Conservation (phyloP, 2,329 filamentous ascomycete genomes). For the Cytospora piceae region DNA sequence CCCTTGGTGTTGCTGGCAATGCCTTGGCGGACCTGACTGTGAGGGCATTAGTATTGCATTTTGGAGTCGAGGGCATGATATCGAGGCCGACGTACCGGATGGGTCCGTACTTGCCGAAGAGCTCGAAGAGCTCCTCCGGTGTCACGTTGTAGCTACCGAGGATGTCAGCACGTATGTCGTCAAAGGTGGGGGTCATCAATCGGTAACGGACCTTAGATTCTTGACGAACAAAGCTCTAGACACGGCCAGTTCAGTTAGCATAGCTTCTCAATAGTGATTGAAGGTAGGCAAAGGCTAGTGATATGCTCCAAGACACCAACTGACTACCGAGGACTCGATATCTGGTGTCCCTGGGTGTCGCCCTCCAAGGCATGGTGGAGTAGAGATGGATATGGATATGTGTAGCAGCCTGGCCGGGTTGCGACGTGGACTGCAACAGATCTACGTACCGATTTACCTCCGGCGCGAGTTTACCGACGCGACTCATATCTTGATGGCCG, state of each 20-base stretch:
- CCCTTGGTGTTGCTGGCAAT: conserved; percentile 98
- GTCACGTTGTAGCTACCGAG: conserved; percentile 90
- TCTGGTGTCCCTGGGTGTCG: background rate
- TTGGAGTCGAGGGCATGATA: background rate
- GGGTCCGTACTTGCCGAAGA: conserved; percentile 96
- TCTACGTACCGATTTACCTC: conserved; percentile 92
- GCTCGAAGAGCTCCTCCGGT: conserved; percentile 95
- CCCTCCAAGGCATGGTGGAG: conserved; percentile 5
- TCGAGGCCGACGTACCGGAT: conserved; percentile 75
- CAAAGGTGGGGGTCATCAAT: conserved; percentile 53
- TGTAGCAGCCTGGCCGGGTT: conserved; percentile 5
- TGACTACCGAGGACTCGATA: conserved; percentile 4
- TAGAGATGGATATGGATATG: conserved; percentile 17
- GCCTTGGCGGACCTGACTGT: conserved; percentile 95
- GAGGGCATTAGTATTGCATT: conserved; percentile 34
- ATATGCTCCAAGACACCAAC: background rate
- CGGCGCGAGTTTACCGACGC: conserved; percentile 94
- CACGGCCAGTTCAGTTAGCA: conserved; percentile 36
- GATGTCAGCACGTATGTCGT: conserved; percentile 33
- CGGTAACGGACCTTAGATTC: conserved; percentile 88
- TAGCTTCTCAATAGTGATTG: background rate
- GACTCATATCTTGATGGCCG: conserved; percentile 82
- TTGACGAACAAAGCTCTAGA: conserved; percentile 98
- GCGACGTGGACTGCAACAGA: conserved; percentile 31
- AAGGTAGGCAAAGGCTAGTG: conserved; percentile 5